Evolutionary conservation across 192 early-diverging fungal genomes (phyloP), one percentile per base, ranked within the genome.

Genomic region (Entomortierella chlamydospora): DNA sequence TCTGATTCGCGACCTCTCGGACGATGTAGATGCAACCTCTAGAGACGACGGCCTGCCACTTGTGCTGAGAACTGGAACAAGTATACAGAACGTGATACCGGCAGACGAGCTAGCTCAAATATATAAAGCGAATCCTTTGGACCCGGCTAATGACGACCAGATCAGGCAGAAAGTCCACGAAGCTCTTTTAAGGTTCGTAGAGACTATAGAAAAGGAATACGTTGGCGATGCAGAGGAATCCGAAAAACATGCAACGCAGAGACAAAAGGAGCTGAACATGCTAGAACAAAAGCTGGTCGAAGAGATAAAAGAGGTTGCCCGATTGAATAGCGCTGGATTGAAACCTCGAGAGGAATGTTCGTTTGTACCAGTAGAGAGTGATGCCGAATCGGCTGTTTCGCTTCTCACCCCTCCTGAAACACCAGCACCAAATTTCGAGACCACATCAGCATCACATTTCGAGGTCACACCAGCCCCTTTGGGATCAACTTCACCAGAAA

Each of bases 201-300:
- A 47, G 25, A 22, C 49, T 1, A 49, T 61, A 17, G 76, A 79
- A 29, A 54, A 13, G 5, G 11, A 34, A 10, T 23, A 29, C 4
- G 30, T 20, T 5, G 41, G 53, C 11, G 51, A 18, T 9, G 2
- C 26, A 10, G 57, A 53, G 20, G 57, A 57, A 31, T 26, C 61
- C 13, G 11, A 34, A 1, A 20, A 52, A 9, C 34, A 23, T 26
- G 34, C 39, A 1, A 79, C 55, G 2, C 45, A 42, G 20, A 55
- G 42, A 26, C 76, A 79, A 47, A 47, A 34, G 9, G 61, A 6
- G 13, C 34, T 79, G 30, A 50, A 51, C 23, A 63, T 20, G 6
- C 12, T 79, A 30, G 76, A 79, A 20, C 39, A 57, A n/a, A 31
- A 70, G 41, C 62, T 79, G 4, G 57, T 70, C 0, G 26, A 64